phyloP scores from a whole-genome alignment of 257 asterid species.

The Capsicum chinense region DNA sequence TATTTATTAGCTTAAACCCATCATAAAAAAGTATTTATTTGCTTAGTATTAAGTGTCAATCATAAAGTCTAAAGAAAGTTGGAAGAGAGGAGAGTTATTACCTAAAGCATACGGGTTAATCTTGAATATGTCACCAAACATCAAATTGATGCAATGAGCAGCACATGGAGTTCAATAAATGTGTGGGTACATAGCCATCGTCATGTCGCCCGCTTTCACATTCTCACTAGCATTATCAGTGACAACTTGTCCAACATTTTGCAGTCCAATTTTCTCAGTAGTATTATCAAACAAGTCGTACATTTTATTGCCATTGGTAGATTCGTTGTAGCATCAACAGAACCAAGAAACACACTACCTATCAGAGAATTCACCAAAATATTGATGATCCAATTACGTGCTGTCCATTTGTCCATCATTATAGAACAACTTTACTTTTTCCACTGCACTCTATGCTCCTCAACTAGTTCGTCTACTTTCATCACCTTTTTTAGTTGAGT shows the following conservation, averaged over 20 bases:
- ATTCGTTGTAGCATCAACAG: not conserved
- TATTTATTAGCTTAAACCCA: not conserved
- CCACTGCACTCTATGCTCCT: not conserved
- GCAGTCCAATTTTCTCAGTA: not conserved
- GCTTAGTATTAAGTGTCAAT: too few relatives aligned
- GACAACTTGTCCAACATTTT: not conserved
- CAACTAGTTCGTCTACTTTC: not conserved
- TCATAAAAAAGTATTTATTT: not conserved
- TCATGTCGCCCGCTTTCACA: not conserved
- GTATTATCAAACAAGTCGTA: not conserved
- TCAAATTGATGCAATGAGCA: constrained; percentile 23
- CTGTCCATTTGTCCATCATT: not conserved
- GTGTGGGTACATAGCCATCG: not conserved
- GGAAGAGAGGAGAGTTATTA: not conserved
- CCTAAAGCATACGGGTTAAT: not conserved
- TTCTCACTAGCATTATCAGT: not conserved
- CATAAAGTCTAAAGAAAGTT: not conserved
- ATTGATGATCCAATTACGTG: not conserved
- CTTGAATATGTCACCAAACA: constrained; percentile 19
- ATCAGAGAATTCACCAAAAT: constrained; percentile 14
- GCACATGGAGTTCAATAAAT: not conserved
- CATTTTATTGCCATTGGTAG: not conserved
- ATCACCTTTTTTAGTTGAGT: not conserved
- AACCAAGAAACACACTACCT: not conserved
- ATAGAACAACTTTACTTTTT: not conserved